Evolutionary conservation across 306 rosid species (phyloP), one percentile per base, ranked within the genome.

Genomic region (Fragaria nilgerrensis): DNA sequence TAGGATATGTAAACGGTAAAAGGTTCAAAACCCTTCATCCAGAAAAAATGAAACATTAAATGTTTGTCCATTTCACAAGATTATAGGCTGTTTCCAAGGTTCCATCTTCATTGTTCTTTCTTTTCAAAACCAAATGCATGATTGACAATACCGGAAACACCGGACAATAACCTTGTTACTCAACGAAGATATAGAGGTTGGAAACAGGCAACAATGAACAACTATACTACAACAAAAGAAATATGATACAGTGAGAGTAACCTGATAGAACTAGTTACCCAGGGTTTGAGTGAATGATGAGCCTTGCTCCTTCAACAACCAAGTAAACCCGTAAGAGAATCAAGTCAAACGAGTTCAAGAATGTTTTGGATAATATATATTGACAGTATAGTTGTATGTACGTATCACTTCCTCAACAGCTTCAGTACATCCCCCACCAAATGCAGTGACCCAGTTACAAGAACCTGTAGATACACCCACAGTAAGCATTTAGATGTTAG

Each of bases 361-460:
- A 82, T 43, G 73, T 27, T 59, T 56, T 74, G 50, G 61, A 55
- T 2, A 9, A 27, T 16, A 52, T 27, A 15, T 19, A 25, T 71
- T 75, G 64, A 36, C 16, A 27, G 36, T 37, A 16, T 39, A 67
- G 17, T 74, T n/a, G 13, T 25, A 70, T 75, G n/a, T 1, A 3
- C 45, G 41, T 56, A 62, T 83, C 82, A 86, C 77, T 84, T 84
- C 72, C 34, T 86, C 79, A 86, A 36, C 52, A 84, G 84, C 81
- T 82, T 87, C 47, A 84, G 77, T 15, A 87, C 86, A 75, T 87
- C 90, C 47, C 90, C 90, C 4, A 89, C 94, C 75, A 89, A 79
- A 86, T 91, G 97, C 78, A 91, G 75, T 16, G 94, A 89, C 73
- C 94, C 97, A 19, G 97, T 89, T 67, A 89, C 97, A 73, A 91